Evolutionary conservation across 495 filamentous ascomycete genomes (phyloP), one percentile per base, ranked within the genome.

Genomic region (Penicillium robsamsonii): DNA sequence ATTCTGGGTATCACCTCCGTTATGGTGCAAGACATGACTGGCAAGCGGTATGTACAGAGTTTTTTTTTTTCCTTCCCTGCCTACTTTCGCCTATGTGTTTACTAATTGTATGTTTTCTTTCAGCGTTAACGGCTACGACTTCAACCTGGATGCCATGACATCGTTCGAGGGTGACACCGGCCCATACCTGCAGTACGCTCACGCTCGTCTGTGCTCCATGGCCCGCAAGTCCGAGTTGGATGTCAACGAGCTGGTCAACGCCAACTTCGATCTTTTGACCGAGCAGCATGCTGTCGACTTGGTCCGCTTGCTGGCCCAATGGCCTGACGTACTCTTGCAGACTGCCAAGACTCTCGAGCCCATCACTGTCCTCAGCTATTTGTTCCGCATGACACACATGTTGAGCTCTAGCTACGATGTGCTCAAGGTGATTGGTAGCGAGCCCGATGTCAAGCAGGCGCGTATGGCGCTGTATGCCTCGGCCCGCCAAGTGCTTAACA

Each of bases 311-410:
- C 66, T 90, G 20, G 75, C 82, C 3, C 75, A 80, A 46, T 90
- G 81, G 78, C 85, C 85, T 9, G 86, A 88, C 51, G 79, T 85
- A 13, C 74, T 85, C 30, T 58, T 82, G 41, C 81, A 84, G 53
- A 85, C 86, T 6, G 69, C 75, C 58, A 85, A 82, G 73, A 86
- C 82, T 13, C 75, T 83, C 44, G 86, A 89, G 69, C 84, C 86
- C 17, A 73, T 83, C 43, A 86, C 83, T 7, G 78, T 95, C 47
- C 75, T 96, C 31, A 85, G 84, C 11, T 96, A 94, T 73, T 82
- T 96, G 43, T 93, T 93, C 79, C 87, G 85, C 73, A 87, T 96
- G 87, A 95, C 89, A 1, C 91, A 94, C 68, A 78, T 84, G 48
- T 71, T 96, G 52, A 92, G 88, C 76, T 89, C 85, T 37, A 88